Conservation (phyloP, 805 yeast species). For the Millerago galiae region DNA sequence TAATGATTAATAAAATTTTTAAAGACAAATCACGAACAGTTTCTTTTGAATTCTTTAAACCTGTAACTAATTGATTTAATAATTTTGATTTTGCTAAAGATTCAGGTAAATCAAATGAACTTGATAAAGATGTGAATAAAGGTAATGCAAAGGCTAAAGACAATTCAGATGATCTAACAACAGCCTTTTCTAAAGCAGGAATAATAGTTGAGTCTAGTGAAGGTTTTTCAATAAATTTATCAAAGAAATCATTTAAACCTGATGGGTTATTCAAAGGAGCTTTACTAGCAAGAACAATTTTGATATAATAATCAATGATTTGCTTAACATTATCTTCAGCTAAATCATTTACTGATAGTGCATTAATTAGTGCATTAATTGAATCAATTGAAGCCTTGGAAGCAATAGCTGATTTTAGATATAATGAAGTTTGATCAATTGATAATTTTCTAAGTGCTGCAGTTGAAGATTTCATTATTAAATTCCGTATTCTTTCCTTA, state of each 20-base stretch:
- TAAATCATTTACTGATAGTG: slow-evolving; percentile 25
- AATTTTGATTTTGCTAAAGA: slow-evolving; percentile 40
- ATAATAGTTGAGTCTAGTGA: slow-evolving; percentile 35
- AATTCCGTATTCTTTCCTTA: slow-evolving; percentile 31
- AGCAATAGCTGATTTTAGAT: slow-evolving; percentile 11
- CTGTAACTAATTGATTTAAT: slow-evolving; percentile 42
- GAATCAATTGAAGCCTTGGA: slow-evolving; percentile 29
- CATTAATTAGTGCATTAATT: slow-evolving; percentile 29
- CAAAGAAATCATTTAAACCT: slow-evolving; percentile 40
- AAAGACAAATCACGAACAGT: slow-evolving; percentile 37
- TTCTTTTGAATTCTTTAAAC: slow-evolving; percentile 67
- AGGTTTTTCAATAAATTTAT: slow-evolving; percentile 34
- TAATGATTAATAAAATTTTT: slow-evolving; percentile 25
- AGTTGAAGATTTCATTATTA: slow-evolving; percentile 27
- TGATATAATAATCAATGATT: slow-evolving; percentile 26
- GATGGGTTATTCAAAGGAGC: slow-evolving; percentile 30
- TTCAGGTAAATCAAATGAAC: slow-evolving; percentile 36
- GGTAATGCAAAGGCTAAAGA: slow-evolving; percentile 53
- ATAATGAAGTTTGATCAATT: slow-evolving; percentile 10
- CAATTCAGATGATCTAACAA: slow-evolving; percentile 72
- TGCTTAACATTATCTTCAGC: slow-evolving; percentile 19
- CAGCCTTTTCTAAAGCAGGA: slow-evolving; percentile 66
- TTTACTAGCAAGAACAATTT: slow-evolving; percentile 42
- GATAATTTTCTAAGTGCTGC: slow-evolving; percentile 21
- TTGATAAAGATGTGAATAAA: slow-evolving; percentile 32